Evolutionary conservation across 257 asterid genomes (phyloP).

Genomic region (Penstemon barbatus): DNA sequence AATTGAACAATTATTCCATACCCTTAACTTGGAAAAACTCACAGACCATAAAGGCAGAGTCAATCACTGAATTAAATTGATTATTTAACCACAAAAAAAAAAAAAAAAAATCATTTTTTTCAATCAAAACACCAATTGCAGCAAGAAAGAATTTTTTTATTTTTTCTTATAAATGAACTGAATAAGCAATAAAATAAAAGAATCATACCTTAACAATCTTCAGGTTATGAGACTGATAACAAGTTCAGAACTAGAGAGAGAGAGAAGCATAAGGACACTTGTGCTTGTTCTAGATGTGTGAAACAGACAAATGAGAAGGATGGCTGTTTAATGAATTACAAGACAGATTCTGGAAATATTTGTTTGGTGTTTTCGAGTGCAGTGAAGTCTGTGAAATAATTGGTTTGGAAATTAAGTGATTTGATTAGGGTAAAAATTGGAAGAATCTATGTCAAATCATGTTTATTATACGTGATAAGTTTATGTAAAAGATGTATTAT

Average conservation of each 20-base stretch:
- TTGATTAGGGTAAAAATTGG: neutral
- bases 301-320: constrained; percentile 40
- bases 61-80: neutral
- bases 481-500: too few species aligned
- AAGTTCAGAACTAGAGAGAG: constrained; percentile 34
- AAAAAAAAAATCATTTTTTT: neutral
- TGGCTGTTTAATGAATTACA: constrained; percentile 23
- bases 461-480: too few species aligned
- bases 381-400: constrained; percentile 26
- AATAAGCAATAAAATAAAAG: constrained; percentile 8
- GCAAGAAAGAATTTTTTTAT: constrained; percentile 7
- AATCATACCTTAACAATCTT: constrained; percentile 38
- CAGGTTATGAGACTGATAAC: constrained; percentile 14
- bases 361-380: neutral
- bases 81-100: constrained; percentile 2
- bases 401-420: neutral
- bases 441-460: too few species aligned
- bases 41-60: constrained; percentile 15
- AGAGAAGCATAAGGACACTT: constrained; percentile 11
- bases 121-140: constrained; percentile 1
- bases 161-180: neutral
- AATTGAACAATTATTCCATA: constrained; percentile 13
- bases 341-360: constrained; percentile 25
- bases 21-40: neutral
- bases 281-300: constrained; percentile 34